Evolutionary conservation across 257 asterid species (phyloP).

Genomic region (Nicotiana paniculata): DNA sequence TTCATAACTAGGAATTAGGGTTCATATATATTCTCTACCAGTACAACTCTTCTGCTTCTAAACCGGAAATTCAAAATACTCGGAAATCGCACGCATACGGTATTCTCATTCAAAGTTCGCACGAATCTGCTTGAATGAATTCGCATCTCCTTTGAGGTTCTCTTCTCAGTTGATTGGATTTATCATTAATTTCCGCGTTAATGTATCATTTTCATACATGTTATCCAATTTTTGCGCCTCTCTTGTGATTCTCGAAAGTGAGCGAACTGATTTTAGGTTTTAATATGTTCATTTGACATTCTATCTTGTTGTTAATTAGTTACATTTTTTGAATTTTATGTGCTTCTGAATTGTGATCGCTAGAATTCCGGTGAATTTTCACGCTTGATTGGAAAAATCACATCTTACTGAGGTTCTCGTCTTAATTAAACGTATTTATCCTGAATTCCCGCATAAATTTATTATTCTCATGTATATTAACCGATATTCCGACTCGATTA

Average conservation of each 20-base stretch:
- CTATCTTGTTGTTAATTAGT: background rate
- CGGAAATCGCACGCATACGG: background rate
- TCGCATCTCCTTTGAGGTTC: background rate
- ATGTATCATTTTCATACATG: background rate
- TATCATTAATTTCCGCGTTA: background rate
- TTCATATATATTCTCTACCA: background rate
- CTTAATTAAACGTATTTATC: background rate
- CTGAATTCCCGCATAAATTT: background rate
- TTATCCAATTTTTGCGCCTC: background rate
- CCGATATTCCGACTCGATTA: too few relatives aligned
- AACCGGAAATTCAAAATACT: background rate
- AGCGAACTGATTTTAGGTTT: background rate
- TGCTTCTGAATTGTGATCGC: background rate
- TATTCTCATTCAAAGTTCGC: background rate
- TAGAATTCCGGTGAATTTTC: background rate
- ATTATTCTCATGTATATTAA: background rate
- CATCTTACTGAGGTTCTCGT: background rate
- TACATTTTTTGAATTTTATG: background rate
- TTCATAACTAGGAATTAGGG: background rate
- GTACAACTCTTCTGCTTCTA: background rate
- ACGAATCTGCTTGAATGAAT: background rate
- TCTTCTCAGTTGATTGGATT: background rate
- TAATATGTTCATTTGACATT: background rate
- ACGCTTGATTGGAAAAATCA: background rate
- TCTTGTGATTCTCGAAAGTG: background rate